A percentile compares a stretch with the other conserved stretches of the same genome.
Evolutionary conservation across 2,329 filamentous ascomycete genomes (phyloP).

Genomic region (Pseudogymnoascus sp.): DNA sequence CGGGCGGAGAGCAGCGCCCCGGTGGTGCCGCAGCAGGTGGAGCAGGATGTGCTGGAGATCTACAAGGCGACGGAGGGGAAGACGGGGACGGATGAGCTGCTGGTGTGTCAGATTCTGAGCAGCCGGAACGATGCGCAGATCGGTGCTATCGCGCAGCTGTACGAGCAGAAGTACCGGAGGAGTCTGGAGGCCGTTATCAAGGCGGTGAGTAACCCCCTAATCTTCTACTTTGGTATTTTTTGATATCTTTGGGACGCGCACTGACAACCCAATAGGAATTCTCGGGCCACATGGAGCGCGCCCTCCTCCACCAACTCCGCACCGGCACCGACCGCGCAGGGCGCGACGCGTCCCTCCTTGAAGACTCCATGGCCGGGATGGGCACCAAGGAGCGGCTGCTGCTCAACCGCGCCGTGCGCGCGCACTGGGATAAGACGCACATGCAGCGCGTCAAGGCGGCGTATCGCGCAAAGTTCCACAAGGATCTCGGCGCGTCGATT

Average conservation of each 20-base stretch:
- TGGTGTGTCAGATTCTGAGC: constrained; percentile 71
- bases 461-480: constrained; percentile 63
- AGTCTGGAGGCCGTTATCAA: constrained; percentile 48
- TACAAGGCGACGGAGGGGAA: constrained; percentile 70
- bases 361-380: constrained; percentile 76
- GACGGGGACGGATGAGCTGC: constrained; percentile 63
- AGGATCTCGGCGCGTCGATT: constrained; percentile 60
- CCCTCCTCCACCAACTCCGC: constrained; percentile 70
- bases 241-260: not conserved
- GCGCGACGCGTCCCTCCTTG: constrained; percentile 74
- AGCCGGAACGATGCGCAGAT: constrained; percentile 74
- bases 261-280: constrained; percentile 51
- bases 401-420: constrained; percentile 65
- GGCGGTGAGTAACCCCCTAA: constrained; percentile 44
- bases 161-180: constrained; percentile 62
- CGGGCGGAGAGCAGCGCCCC: constrained; percentile 72
- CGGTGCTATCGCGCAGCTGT: constrained; percentile 68
- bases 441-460: constrained; percentile 71
- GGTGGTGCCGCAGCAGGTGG: constrained; percentile 62
- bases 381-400: constrained; percentile 82
- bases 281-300: constrained; percentile 84
- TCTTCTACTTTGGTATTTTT: not conserved
- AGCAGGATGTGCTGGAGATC: constrained; percentile 67
- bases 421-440: constrained; percentile 73
- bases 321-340: constrained; percentile 72